Percentiles rank a stretch among this genome's conserved stretches.
Conservation (phyloP, 2,329 filamentous ascomycete species). For the Torrubiella hemipterigena region DNA sequence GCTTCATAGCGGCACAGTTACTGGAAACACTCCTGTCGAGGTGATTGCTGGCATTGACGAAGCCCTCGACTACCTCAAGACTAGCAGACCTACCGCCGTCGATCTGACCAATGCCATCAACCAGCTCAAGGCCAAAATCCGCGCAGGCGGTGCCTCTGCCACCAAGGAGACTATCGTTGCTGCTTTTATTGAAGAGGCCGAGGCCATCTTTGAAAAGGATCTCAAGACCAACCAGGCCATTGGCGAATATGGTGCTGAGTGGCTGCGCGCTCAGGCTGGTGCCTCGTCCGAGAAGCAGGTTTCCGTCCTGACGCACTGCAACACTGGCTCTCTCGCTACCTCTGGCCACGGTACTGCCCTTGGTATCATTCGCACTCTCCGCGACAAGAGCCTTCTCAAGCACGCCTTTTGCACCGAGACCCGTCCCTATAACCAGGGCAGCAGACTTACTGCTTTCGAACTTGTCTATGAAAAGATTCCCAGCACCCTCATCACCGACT, state of each 20-base stretch:
- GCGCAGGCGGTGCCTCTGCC: conserved; percentile 29
- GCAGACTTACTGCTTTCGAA: conserved; percentile 88
- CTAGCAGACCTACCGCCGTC: conserved; percentile 85
- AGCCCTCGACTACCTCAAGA: conserved; percentile 76
- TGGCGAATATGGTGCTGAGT: conserved; percentile 69
- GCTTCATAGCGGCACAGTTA: conserved; percentile 41
- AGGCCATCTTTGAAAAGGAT: conserved; percentile 78
- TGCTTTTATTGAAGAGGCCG: conserved; percentile 68
- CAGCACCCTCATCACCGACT: conserved; percentile 85
- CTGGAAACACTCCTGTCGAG: conserved; percentile 35
- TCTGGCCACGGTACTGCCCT: conserved; percentile 96
- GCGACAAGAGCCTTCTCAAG: conserved; percentile 50
- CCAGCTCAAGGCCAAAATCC: conserved; percentile 59
- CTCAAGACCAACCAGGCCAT: conserved; percentile 79
- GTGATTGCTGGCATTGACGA: conserved; percentile 61
- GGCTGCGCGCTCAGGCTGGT: conserved; percentile 55
- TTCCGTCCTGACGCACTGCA: conserved; percentile 93
- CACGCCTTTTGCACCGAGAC: conserved; percentile 97
- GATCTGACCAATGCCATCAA: conserved; percentile 84
- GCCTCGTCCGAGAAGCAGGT: conserved; percentile 37
- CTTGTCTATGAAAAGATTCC: conserved; percentile 90
- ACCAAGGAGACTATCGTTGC: conserved; percentile 43
- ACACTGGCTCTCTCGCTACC: conserved; percentile 91
- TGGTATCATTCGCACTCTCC: conserved; percentile 80
- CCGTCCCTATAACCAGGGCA: conserved; percentile 94